These are phyloP conservation scores for Venturia nashicola DNA, from an alignment of 2,329 filamentous ascomycete genomes.

Conservation along the genomic window DNA sequence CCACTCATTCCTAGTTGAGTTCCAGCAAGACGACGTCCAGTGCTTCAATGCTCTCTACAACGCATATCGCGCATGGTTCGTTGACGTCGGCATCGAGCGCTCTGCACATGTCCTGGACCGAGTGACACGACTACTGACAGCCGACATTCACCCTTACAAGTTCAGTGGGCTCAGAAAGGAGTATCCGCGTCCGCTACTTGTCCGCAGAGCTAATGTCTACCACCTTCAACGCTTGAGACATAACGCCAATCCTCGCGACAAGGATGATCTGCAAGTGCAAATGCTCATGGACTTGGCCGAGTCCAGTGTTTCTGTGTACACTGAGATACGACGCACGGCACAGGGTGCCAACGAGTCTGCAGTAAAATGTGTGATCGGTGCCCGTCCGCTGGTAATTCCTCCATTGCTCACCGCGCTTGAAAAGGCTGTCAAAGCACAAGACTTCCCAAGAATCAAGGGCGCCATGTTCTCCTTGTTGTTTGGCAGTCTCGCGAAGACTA, in stretches of 20 bases:
- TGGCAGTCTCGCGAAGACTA: constrained; percentile 75
- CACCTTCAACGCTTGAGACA: constrained; percentile 89
- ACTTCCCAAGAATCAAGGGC: constrained; percentile 89
- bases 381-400: constrained; percentile 78
- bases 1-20: constrained; percentile 67
- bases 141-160: constrained; percentile 86
- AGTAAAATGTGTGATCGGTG: constrained; percentile 79
- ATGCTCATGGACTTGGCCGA: constrained; percentile 78
- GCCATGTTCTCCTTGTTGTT: constrained; percentile 84
- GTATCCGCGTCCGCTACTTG: constrained; percentile 83
- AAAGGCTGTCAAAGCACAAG: constrained; percentile 63
- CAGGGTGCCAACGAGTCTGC: constrained; percentile 89
- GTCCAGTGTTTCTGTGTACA: constrained; percentile 83
- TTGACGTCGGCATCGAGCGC: constrained; percentile 90
- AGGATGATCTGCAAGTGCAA: constrained; percentile 78
- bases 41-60: constrained; percentile 91
- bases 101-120: constrained; percentile 89
- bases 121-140: constrained; percentile 69
- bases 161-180: constrained; percentile 84
- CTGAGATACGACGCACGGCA: constrained; percentile 87
- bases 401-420: constrained; percentile 70
- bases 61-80: constrained; percentile 91
- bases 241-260: constrained; percentile 77
- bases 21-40: constrained; percentile 89
- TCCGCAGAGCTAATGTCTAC: constrained; percentile 88